Conservation (phyloP, 352 stramenopile species). For the Globisporangium okanoganense region DNA sequence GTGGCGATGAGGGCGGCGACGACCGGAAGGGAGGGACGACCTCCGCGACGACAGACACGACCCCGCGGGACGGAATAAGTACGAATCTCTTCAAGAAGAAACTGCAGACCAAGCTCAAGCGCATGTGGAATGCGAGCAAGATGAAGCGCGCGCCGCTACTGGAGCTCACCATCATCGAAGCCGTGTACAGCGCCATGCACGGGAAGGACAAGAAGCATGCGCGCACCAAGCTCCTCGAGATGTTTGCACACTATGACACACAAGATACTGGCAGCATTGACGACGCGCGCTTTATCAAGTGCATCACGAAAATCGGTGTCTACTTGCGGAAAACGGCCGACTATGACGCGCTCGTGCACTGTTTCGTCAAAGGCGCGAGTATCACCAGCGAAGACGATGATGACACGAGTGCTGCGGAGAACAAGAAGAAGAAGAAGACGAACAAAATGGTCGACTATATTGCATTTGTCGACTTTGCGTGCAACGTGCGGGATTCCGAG, state of each 20-base stretch:
- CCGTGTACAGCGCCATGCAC: conserved; percentile 46
- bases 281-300: conserved; percentile 50
- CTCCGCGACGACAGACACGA: conserved; percentile 10
- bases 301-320: conserved; percentile 48
- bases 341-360: conserved; percentile 31
- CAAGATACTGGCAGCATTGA: conserved; percentile 31
- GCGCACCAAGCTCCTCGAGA: conserved; percentile 34
- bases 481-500: conserved; percentile 60
- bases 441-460: conserved; percentile 41
- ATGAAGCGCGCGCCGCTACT: conserved; percentile 56
- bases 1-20: not conserved
- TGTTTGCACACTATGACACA: conserved; percentile 53
- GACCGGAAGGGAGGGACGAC: not conserved
- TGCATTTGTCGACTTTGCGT: conserved; percentile 62
- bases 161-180: conserved; percentile 37
- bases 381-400: conserved; percentile 3
- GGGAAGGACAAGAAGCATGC: conserved; percentile 37
- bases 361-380: conserved; percentile 25
- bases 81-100: conserved; percentile 11
- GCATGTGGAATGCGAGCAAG: conserved; percentile 29
- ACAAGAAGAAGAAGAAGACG: conserved; percentile 11
- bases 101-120: conserved; percentile 20
- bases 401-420: conserved; percentile 6
- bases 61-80: not conserved
- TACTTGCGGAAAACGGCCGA: conserved; percentile 34